Percentiles rank a stretch among this genome's conserved stretches.
These are phyloP conservation scores for Thielaviopsis musarum DNA, from an alignment of 2,329 filamentous ascomycete genomes.

Conservation along the genomic window DNA sequence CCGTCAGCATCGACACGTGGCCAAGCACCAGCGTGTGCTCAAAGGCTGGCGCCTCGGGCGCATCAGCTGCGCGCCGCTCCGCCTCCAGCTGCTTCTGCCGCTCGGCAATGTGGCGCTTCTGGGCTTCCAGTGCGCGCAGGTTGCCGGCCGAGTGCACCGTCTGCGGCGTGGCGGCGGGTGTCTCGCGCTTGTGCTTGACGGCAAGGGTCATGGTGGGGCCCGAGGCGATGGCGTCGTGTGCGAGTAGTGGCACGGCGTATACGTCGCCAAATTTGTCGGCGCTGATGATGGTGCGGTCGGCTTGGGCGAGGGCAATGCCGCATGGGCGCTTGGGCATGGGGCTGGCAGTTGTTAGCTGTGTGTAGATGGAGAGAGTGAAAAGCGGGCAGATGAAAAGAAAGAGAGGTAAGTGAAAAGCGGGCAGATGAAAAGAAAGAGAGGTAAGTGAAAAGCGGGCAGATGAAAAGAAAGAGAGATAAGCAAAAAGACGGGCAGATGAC, in stretches of 20 bases:
- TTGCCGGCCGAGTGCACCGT: conserved; percentile 51
- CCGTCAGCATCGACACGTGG: conserved; percentile 89
- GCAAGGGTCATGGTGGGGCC: conserved; percentile 13
- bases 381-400: too few species aligned
- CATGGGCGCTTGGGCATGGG: conserved; percentile 81
- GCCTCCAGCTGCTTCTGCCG: conserved; percentile 14
- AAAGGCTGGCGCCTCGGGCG: conserved; percentile 34
- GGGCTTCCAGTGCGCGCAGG: conserved; percentile 40
- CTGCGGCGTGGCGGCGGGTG: conserved; percentile 37
- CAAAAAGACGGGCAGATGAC: too few species aligned
- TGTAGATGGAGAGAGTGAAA: not conserved
- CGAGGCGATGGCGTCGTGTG: conserved; percentile 14
- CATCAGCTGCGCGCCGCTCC: conserved; percentile 16
- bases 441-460: too few species aligned
- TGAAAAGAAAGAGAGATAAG: too few species aligned
- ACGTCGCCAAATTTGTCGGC: conserved; percentile 97
- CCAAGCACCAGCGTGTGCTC: conserved; percentile 68
- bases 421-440: too few species aligned
- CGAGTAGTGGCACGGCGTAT: conserved; percentile 64
- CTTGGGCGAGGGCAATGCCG: conserved; percentile 51
- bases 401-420: too few species aligned
- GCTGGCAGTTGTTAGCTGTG: conserved; percentile 28
- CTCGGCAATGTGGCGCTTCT: conserved; percentile 30
- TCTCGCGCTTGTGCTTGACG: conserved; percentile 21
- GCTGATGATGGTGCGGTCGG: conserved; percentile 56